A percentile compares a stretch with the other conserved stretches of the same genome.
These are phyloP conservation scores for Misopates orontium DNA, from an alignment of 257 asterid genomes.

Conservation along the genomic window DNA sequence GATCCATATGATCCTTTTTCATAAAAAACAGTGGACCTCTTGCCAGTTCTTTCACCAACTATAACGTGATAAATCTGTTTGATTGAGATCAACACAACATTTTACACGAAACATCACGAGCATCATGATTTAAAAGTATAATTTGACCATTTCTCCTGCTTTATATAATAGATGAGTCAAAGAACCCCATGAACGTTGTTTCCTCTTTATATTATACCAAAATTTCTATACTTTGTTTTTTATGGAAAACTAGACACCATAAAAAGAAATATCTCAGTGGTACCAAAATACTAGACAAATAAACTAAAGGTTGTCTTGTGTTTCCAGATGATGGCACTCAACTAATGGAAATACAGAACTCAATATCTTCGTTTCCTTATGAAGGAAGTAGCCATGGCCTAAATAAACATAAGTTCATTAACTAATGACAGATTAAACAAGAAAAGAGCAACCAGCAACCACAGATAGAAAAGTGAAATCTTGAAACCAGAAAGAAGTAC, in stretches of 20 bases:
- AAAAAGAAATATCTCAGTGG: neutral
- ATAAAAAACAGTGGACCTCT: too few relatives aligned
- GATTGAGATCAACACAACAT: neutral
- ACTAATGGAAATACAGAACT: too few relatives aligned
- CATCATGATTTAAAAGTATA: constrained; percentile 12
- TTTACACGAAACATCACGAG: constrained; percentile 7
- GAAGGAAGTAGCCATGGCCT: too few relatives aligned
- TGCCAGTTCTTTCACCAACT: too few relatives aligned
- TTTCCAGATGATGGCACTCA: too few relatives aligned
- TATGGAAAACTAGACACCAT: constrained; percentile 9
- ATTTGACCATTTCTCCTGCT: constrained; percentile 7
- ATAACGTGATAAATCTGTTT: too few relatives aligned
- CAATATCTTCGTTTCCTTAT: neutral
- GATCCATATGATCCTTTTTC: too few relatives aligned
- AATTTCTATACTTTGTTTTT: constrained; percentile 8
- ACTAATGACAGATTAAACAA: neutral
- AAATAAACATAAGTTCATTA: neutral
- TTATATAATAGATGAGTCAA: neutral
- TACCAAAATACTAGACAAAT: too few relatives aligned
- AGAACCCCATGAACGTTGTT: constrained; percentile 1
- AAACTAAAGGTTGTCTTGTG: too few relatives aligned
- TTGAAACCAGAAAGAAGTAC: neutral
- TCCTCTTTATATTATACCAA: constrained; percentile 6
- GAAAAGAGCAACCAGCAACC: constrained; percentile 3
- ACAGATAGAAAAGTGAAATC: neutral